Conservation (phyloP, 768 basidiomycete genomes). For the Serendipita sp. region DNA sequence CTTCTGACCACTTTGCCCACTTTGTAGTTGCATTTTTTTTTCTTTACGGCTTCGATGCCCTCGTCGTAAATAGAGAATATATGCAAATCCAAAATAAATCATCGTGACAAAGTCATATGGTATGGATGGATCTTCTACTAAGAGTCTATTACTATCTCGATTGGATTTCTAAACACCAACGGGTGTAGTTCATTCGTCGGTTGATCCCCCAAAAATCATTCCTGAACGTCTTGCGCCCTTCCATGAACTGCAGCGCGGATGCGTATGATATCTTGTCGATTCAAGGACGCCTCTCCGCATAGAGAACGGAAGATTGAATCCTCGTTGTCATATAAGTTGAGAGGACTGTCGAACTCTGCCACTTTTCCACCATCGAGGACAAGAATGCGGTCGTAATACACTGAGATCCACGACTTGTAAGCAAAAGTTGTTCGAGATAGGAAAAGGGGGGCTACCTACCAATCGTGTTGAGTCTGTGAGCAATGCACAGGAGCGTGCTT, state of each 20-base stretch:
- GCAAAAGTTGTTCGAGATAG: neutral
- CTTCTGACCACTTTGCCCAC: neutral
- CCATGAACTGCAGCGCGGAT: conserved; percentile 21
- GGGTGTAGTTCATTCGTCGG: no score
- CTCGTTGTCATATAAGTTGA: conserved; percentile 42
- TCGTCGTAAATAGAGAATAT: no score
- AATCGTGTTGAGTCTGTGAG: conserved; percentile 44
- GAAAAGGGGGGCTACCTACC: conserved; percentile 21
- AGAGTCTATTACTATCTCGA: neutral
- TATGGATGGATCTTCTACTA: no score
- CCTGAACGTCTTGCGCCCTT: neutral
- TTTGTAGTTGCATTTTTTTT: no score
- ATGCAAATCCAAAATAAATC: no score
- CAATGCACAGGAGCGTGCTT: conserved; percentile 40
- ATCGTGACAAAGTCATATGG: no score
- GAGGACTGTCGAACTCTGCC: conserved; percentile 60
- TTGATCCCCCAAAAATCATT: neutral
- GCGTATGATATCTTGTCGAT: conserved; percentile 38
- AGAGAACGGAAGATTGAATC: conserved; percentile 55
- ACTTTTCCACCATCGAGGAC: conserved; percentile 57
- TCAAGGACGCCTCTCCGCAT: conserved; percentile 48
- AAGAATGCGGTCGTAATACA: conserved; percentile 50
- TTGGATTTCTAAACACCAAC: conserved; percentile 11
- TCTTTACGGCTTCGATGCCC: no score
- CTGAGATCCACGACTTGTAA: conserved; percentile 17